Evolutionary conservation across 495 filamentous ascomycete species (phyloP), one percentile per base, ranked within the genome.

Genomic region (Aspergillus leporis): DNA sequence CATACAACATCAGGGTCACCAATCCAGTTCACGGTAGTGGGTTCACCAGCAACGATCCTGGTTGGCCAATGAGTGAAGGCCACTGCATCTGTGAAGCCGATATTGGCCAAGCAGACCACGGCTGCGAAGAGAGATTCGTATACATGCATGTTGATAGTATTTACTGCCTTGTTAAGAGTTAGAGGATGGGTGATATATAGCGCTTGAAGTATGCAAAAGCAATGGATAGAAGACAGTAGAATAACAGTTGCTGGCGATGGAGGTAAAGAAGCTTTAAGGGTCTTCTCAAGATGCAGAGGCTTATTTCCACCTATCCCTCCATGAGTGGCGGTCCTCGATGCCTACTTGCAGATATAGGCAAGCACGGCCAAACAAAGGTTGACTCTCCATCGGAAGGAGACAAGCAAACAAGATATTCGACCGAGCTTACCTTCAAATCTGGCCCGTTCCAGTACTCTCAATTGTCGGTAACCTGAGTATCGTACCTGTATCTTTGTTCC

Each of bases 1-100:
- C 69, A 61, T 71, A 78, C 75, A 28, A 62, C 58, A 38, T 62
- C 60, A 43, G 67, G 60, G 28, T 70, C 76, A 53, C 78, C 76
- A 1, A 55, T 60, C 80, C 80, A 83, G 48, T 63, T 70, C 2
- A 83, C 52, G 8, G 66, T 76, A 12, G 74, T 66, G 12, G 74
- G 66, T 58, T 74, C 65, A 30, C 78, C 78, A 32, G 78, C 69
- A 14, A 65, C 46, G 46, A 82, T 61, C 32, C 66, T 66, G 14
- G 65, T 57, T 7, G 80, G 80, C 67, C 74, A 76, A 21, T 69
- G 63, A 13, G 77, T 79, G 66, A 81, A 82, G 13, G 74, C 62
- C 22, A 80, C 51, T 25, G 66, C 63, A 30, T 74, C 63, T 19
- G 73, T 72, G 18, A 77, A 56, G 40, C 63, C 23, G 60, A 64